Percentiles rank a stretch among this genome's conserved stretches.
Conservation (phyloP, 108 stramenopile genomes). For the Aurantiochytrium sp. region DNA sequence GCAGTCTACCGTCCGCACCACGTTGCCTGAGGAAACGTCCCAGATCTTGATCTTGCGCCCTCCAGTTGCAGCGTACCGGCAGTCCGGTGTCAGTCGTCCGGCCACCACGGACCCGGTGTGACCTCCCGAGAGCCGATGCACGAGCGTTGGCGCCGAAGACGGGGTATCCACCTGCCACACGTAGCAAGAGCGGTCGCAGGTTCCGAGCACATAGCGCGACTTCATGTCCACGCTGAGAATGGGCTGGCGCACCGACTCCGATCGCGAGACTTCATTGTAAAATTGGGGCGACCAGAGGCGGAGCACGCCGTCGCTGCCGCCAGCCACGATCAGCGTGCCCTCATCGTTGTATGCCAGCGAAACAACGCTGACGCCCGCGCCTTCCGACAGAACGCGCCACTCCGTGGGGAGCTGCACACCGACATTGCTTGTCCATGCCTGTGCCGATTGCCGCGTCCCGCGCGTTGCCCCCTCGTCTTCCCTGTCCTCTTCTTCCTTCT, state of each 20-base stretch:
- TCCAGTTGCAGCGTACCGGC: background rate
- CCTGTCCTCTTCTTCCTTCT: background rate
- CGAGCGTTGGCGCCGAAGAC: background rate
- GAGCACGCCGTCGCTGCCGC: constrained; percentile 10
- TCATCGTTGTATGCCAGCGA: background rate
- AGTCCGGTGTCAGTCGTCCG: background rate
- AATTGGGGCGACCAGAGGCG: background rate
- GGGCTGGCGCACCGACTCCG: background rate
- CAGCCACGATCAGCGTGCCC: background rate
- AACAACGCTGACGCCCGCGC: background rate
- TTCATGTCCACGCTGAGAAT: constrained; percentile 6
- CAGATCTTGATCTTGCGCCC: constrained; percentile 1
- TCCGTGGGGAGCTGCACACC: background rate
- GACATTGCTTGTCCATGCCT: constrained; percentile 4
- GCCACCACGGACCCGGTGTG: background rate
- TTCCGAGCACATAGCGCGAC: background rate
- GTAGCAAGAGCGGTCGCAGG: background rate
- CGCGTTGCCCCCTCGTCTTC: background rate
- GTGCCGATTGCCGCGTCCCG: background rate
- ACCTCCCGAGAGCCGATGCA: background rate
- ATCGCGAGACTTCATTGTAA: background rate
- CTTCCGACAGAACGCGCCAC: background rate
- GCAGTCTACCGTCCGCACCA: background rate
- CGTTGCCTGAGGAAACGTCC: background rate
- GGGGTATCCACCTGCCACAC: background rate